Evolutionary conservation across 345 rosid genomes (phyloP).

Genomic region (Kandelia obovata): DNA sequence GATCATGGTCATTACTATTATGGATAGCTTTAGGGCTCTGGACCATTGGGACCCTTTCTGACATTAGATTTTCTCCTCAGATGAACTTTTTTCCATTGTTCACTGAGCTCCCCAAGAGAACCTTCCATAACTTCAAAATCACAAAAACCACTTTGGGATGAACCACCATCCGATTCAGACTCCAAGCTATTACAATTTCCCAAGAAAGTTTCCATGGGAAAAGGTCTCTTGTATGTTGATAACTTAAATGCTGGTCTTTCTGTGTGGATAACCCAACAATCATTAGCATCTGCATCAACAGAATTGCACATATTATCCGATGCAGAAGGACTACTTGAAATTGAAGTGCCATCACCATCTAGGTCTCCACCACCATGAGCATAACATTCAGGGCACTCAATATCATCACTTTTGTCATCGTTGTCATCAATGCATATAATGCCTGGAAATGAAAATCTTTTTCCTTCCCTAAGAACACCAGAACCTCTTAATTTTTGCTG

Average conservation of each 20-base stretch:
- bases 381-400: conserved; percentile 19
- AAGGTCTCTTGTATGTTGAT: conserved; percentile 41
- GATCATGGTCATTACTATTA: conserved; percentile 22
- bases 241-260: conserved; percentile 34
- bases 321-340: conserved; percentile 27
- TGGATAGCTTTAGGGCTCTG: conserved; percentile 27
- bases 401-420: conserved; percentile 26
- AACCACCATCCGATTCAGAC: conserved; percentile 1
- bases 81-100: conserved; percentile 64
- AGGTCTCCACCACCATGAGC: conserved; percentile 24
- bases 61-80: conserved; percentile 35
- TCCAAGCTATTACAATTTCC: not conserved
- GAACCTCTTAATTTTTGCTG: conserved; percentile 36
- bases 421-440: conserved; percentile 72
- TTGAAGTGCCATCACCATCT: conserved; percentile 40
- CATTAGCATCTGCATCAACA: not conserved
- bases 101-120: conserved; percentile 47
- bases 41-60: conserved; percentile 27
- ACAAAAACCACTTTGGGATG: conserved; percentile 47
- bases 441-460: conserved; percentile 28
- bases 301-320: conserved; percentile 21
- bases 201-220: conserved; percentile 16
- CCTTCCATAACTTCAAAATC: conserved; percentile 74
- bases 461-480: conserved; percentile 24
- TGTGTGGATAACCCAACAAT: conserved; percentile 38